Conservation (phyloP, 208 protist genomes). For the Balamuthia mandrillaris region DNA sequence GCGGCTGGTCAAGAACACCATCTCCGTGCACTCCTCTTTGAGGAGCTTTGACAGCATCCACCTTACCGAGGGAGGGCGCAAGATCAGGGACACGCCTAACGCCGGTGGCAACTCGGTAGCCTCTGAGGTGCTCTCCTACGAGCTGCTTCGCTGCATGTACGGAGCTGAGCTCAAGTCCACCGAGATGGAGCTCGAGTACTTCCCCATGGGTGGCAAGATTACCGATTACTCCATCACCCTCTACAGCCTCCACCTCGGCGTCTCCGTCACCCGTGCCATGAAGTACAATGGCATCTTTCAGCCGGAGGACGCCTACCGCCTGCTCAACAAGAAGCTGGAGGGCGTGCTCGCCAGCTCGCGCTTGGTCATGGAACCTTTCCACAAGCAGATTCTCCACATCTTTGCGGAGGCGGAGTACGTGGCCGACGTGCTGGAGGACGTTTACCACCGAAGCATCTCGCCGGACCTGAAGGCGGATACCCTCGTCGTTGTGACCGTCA, state of each 20-base stretch:
- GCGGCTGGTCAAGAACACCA: too few species aligned
- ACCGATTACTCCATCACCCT: conserved; percentile 14
- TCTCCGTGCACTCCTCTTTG: too few species aligned
- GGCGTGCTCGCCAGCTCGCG: neutral
- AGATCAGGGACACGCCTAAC: neutral
- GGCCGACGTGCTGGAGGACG: neutral
- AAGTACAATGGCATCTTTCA: conserved; percentile 15
- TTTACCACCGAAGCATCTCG: neutral
- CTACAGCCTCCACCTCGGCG: conserved; percentile 22
- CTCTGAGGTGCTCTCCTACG: conserved; percentile 9
- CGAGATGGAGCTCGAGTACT: conserved; percentile 31
- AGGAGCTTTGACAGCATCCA: neutral
- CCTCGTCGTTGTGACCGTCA: neutral
- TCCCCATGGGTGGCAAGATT: conserved; percentile 21
- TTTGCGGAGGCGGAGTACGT: conserved; percentile 29
- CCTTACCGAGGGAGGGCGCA: neutral
- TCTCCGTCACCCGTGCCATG: conserved; percentile 12
- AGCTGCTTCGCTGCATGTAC: neutral
- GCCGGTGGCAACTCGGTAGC: conserved; percentile 21
- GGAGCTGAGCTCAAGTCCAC: neutral
- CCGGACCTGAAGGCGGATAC: neutral
- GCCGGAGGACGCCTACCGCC: neutral
- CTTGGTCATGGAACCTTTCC: conserved; percentile 25
- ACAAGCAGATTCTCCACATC: conserved; percentile 34
- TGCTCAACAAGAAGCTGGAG: conserved; percentile 12